These are phyloP conservation scores for Zelopaecilomyces penicillatus DNA, from an alignment of 2,329 filamentous ascomycete species.

Conservation along the genomic window DNA sequence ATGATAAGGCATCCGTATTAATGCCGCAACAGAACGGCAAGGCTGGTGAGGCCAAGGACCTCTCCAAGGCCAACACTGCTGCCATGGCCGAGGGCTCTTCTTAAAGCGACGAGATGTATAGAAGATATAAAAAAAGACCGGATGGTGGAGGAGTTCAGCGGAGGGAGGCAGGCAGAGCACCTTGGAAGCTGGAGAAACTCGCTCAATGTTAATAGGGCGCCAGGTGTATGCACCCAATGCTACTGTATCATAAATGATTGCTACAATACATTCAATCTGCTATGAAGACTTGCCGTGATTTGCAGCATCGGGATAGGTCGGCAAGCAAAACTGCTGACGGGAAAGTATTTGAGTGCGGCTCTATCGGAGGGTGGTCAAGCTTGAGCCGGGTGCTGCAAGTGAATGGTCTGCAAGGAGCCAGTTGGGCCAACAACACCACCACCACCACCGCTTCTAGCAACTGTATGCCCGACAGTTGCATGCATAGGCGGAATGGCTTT, in stretches of 20 bases:
- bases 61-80: constrained; percentile 49
- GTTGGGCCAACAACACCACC: too few species aligned
- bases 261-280: constrained; percentile 22
- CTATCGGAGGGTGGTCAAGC: too few species aligned
- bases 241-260: constrained; percentile 27
- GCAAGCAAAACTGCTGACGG: too few species aligned
- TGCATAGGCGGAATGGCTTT: too few species aligned
- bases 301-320: too few species aligned
- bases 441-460: too few species aligned
- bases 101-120: constrained; percentile 13
- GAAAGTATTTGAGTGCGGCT: too few species aligned
- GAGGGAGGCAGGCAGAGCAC: constrained; percentile 1
- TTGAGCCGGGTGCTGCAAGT: too few species aligned
- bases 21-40: constrained; percentile 73
- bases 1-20: not conserved
- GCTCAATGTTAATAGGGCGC: constrained; percentile 14
- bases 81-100: constrained; percentile 29
- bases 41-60: constrained; percentile 74
- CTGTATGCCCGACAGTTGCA: too few species aligned
- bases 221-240: constrained; percentile 17
- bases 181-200: constrained; percentile 14
- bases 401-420: too few species aligned
- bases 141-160: constrained; percentile 1
- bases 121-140: constrained; percentile 3
- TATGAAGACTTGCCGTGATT: constrained; percentile 3